These are phyloP conservation scores for Quercus aquifolioides DNA, from an alignment of 306 rosid genomes.

Conservation along the genomic window DNA sequence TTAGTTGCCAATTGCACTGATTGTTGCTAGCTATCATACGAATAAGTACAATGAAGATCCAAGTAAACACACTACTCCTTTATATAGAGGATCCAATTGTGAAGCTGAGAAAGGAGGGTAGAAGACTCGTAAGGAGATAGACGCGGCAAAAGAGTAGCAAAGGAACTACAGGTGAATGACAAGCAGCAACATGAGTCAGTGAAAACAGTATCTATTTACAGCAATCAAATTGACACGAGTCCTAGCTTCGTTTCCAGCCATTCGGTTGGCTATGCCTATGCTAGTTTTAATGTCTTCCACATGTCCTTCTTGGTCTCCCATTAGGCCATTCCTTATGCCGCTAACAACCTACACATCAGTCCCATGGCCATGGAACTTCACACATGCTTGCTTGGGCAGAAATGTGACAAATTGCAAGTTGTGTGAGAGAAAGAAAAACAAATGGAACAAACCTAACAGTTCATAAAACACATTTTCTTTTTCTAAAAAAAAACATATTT, in stretches of 20 bases:
- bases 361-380: too few species aligned
- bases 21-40: too few species aligned
- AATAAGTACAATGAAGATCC: not conserved
- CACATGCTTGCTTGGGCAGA: too few species aligned
- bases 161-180: not conserved
- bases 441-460: too few species aligned
- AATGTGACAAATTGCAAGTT: too few species aligned
- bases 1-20: too few species aligned
- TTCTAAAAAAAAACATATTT: too few species aligned
- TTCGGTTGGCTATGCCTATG: not conserved
- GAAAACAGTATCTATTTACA: not conserved
- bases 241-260: not conserved
- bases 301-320: not conserved
- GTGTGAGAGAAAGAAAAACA: too few species aligned
- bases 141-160: constrained; percentile 14
- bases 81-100: not conserved
- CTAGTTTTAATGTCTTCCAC: not conserved
- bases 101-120: not conserved
- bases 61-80: not conserved
- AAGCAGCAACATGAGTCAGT: not conserved
- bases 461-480: too few species aligned
- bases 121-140: constrained; percentile 11
- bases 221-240: constrained; percentile 8
- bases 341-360: too few species aligned
- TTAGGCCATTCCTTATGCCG: not conserved